A percentile compares a stretch with the other conserved stretches of the same genome.
Conservation (phyloP, 176 grass and related monocot genomes). For the Areca catechu region DNA sequence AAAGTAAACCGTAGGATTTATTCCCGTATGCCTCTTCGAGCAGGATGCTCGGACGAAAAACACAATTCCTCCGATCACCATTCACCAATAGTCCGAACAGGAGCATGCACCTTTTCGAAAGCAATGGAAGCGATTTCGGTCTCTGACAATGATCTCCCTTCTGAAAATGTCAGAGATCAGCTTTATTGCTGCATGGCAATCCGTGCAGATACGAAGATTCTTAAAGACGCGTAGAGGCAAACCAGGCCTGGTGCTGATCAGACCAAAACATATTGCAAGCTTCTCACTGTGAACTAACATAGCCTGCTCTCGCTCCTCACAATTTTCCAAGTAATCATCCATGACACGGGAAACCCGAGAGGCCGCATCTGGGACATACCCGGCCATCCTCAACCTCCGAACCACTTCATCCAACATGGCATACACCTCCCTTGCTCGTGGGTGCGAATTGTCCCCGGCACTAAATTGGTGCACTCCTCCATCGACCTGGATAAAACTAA, state of each 20-base stretch:
- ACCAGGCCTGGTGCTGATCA: conserved; percentile 18
- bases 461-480: conserved; percentile 13
- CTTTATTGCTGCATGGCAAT: conserved; percentile 26
- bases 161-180: conserved; percentile 21
- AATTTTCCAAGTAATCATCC: conserved; percentile 5
- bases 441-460: conserved; percentile 19
- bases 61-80: too few relatives aligned
- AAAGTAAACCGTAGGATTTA: too few relatives aligned
- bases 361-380: conserved; percentile 21
- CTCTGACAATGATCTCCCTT: conserved; percentile 24
- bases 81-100: conserved; percentile 36
- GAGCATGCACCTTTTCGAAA: conserved; percentile 22
- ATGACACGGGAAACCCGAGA: conserved; percentile 9
- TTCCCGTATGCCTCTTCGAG: too few relatives aligned
- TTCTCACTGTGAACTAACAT: conserved; percentile 31
- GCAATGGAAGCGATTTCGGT: conserved; percentile 30
- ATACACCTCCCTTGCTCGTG: background rate
- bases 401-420: conserved; percentile 20
- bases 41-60: too few relatives aligned
- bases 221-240: conserved; percentile 23
- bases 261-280: conserved; percentile 26
- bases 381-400: background rate
- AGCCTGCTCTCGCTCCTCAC: conserved; percentile 13
- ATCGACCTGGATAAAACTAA: conserved; percentile 17
- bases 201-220: conserved; percentile 28